Evolutionary conservation across 345 rosid genomes (phyloP), one percentile per base, ranked within the genome.

Genomic region (Eucalyptus paniculata): DNA sequence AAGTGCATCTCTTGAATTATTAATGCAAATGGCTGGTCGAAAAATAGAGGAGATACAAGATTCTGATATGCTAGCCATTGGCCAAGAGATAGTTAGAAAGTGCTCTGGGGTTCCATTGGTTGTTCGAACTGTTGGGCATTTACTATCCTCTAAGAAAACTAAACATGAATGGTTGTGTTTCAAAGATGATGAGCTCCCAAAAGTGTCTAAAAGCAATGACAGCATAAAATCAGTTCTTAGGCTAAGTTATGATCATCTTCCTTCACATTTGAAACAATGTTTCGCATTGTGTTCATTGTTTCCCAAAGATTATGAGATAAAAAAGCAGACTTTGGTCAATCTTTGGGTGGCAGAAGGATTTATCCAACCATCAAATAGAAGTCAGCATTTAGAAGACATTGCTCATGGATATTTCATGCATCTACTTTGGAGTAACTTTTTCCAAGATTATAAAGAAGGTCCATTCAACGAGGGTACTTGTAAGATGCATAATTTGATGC

Each of bases 181-280:
- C 16, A 49, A 4, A 49, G 16, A 49, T 0, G 0, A 49, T 49
- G 2, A 49, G 16, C 50, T 49, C 16, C 6, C 1, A 13, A 0
- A 24, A 0, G 62, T 9, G 0, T 56, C 13, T 56, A 3, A 1
- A 23, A 56, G 13, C 1, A 3, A 24, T 9, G 13, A 56, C 0
- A 0, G 0, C 2, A 56, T 56, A 56, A 56, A 0, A 0, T 10
- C 6, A 0, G 0, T 56, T 56, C 28, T 56, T 2, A 56, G 0
- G 30, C 30, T 56, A 0, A 56, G 62, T 56, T 56, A 56, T 2
- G 6, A 56, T 30, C 3, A 56, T 56, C 62, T 56, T 24, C 62
- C 62, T 56, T 24, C 62, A 9, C 28, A 56, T 24, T 10, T 56
- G 3, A 56, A 24, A 56, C 62, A 4, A 24, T 56, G 62, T 23